A percentile compares a stretch with the other conserved stretches of the same genome.
Evolutionary conservation across 371 early-diverging fungal genomes (phyloP).

Genomic region (Mucor sp.): DNA sequence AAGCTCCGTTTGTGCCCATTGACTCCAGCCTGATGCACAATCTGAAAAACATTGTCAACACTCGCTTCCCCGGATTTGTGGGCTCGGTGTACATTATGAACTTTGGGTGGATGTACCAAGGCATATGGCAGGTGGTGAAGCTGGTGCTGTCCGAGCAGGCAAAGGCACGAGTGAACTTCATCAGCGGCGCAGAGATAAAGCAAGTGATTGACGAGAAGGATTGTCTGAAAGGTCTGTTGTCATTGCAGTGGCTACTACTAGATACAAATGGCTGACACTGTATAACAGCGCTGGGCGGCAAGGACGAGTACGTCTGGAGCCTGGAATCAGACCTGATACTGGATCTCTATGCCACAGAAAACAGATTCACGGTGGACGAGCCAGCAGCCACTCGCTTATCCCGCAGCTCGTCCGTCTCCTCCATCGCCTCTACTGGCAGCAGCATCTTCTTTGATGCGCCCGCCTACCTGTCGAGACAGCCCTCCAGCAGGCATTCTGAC

Average conservation of each 20-base stretch:
- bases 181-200: constrained; percentile 28
- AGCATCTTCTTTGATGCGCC: constrained; percentile 42
- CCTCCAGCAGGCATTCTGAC: neutral
- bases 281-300: constrained; percentile 45
- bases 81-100: constrained; percentile 54
- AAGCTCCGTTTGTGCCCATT: constrained; percentile 46
- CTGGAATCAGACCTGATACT: constrained; percentile 37
- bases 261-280: neutral
- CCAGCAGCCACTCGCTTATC: constrained; percentile 1
- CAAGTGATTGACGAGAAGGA: constrained; percentile 33
- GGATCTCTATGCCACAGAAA: constrained; percentile 36
- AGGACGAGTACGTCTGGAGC: constrained; percentile 40
- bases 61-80: constrained; percentile 42
- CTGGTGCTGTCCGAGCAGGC: constrained; percentile 47
- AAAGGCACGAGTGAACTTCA: constrained; percentile 46
- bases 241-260: too few species aligned
- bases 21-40: constrained; percentile 37
- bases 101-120: constrained; percentile 60
- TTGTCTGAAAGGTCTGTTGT: constrained; percentile 35
- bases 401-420: constrained; percentile 27
- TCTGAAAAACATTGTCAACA: constrained; percentile 33
- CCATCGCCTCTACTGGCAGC: constrained; percentile 5
- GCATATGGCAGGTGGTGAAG: constrained; percentile 54
- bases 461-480: constrained; percentile 11
- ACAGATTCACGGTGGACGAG: constrained; percentile 1